Conservation (phyloP, 192 early-diverging fungal species). For the Rhizoclosmatium globosum region DNA sequence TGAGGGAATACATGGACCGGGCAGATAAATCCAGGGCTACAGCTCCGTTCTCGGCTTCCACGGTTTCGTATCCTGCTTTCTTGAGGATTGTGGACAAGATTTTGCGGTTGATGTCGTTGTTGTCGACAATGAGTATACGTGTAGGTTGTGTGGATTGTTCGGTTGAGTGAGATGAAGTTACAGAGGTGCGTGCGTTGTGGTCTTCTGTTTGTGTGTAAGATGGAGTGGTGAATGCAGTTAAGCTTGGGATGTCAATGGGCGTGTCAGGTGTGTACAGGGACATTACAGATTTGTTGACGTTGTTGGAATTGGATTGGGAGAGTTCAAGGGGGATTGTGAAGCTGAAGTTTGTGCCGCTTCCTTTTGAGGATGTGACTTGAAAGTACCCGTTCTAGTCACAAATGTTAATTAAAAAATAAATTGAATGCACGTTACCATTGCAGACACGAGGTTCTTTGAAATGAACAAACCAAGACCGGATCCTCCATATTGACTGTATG, state of each 20-base stretch:
- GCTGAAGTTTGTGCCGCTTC: conserved; percentile 1
- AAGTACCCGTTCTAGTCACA: not conserved
- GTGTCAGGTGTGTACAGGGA: too few relatives aligned
- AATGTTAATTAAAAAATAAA: not conserved
- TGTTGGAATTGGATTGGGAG: conserved; percentile 2
- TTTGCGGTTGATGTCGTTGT: conserved; percentile 65
- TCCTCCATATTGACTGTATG: conserved; percentile 47
- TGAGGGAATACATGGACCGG: not conserved
- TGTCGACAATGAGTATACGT: conserved; percentile 39
- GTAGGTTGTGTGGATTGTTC: not conserved
- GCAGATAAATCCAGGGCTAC: conserved; percentile 56
- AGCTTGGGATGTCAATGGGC: too few relatives aligned
- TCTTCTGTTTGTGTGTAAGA: not conserved
- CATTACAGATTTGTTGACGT: too few relatives aligned
- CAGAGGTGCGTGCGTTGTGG: not conserved
- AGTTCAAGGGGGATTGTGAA: conserved; percentile 3
- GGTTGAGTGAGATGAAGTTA: not conserved
- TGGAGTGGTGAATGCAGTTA: too few relatives aligned
- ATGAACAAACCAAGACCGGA: conserved; percentile 57
- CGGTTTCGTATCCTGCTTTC: conserved; percentile 55
- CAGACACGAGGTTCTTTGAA: conserved; percentile 47
- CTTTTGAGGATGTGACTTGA: not conserved
- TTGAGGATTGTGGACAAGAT: conserved; percentile 62
- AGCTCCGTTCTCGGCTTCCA: conserved; percentile 61
- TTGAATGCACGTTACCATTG: conserved; percentile 23